A percentile compares a stretch with the other conserved stretches of the same genome.
Evolutionary conservation across 106 monocot genomes (phyloP).

Genomic region (Dendrobium catenatum): DNA sequence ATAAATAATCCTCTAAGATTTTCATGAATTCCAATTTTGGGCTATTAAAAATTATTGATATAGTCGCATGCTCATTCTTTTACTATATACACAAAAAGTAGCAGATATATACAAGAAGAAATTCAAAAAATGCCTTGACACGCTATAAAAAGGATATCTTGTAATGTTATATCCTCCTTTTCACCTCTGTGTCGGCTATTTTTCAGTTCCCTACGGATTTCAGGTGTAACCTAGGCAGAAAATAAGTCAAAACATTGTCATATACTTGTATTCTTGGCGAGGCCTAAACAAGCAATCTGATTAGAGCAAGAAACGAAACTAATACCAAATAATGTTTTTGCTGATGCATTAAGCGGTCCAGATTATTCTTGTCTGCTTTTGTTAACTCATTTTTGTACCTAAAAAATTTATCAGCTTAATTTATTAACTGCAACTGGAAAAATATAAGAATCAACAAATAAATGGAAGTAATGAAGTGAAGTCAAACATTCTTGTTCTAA

Average conservation of each 20-base stretch:
- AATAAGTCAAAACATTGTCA: slow-evolving; percentile 3
- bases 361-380: slow-evolving; percentile 46
- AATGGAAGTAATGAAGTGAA: neutral
- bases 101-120: neutral
- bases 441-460: no score
- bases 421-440: no score
- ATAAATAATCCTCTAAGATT: no score
- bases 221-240: slow-evolving; percentile 80
- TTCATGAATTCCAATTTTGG: no score
- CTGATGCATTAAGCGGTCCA: slow-evolving; percentile 40
- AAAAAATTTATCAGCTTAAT: slow-evolving; percentile 9
- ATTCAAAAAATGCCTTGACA: neutral
- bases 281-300: neutral
- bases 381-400: slow-evolving; percentile 74
- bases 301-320: neutral
- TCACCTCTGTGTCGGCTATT: slow-evolving; percentile 74
- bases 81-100: neutral
- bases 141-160: slow-evolving; percentile 68
- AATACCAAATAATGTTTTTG: slow-evolving; percentile 78
- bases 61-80: neutral
- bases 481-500: slow-evolving; percentile 1
- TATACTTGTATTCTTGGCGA: neutral
- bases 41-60: neutral
- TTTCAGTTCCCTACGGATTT: slow-evolving; percentile 80
- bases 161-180: slow-evolving; percentile 55